A percentile compares a stretch with the other conserved stretches of the same genome.
These are phyloP conservation scores for Paramecium octaurelia DNA, from an alignment of 73 alveolate species.

Conservation along the genomic window DNA sequence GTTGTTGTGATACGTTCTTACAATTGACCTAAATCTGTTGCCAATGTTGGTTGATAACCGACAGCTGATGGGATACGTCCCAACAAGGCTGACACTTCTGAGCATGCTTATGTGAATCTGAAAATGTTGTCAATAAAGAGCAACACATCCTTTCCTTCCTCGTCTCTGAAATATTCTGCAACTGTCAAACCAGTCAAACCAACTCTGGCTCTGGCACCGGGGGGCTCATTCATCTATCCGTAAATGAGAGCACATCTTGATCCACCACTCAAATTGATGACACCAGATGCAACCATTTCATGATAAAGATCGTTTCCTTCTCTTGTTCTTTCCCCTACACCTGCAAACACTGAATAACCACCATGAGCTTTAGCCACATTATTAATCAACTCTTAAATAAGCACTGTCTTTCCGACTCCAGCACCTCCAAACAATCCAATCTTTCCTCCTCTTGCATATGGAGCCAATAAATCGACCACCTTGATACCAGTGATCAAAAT, in stretches of 20 bases:
- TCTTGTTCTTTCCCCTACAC: constrained; percentile 95
- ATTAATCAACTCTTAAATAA: constrained; percentile 95
- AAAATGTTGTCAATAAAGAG: constrained; percentile 96
- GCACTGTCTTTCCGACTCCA: constrained; percentile 99
- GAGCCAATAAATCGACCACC: constrained; percentile 98
- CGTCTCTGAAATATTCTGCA: constrained; percentile 98
- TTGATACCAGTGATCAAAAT: constrained; percentile 89
- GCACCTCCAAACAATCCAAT: constrained; percentile 95
- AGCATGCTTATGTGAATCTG: constrained; percentile 98
- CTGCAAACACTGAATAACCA: constrained; percentile 98
- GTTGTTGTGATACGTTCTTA: constrained; percentile 97
- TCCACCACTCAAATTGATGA: constrained; percentile 67
- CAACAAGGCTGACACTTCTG: constrained; percentile 98
- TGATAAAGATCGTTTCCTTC: constrained; percentile 92
- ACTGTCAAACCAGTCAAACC: constrained; percentile 95
- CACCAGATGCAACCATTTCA: constrained; percentile 90
- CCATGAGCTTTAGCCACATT: constrained; percentile 96
- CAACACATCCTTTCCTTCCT: constrained; percentile 97
- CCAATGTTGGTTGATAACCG: constrained; percentile 98
- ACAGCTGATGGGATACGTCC: constrained; percentile 99
- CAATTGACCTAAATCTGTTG: constrained; percentile 95
- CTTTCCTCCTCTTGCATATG: constrained; percentile 97
- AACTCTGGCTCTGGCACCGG: constrained; percentile 99
- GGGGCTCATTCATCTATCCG: constrained; percentile 99
- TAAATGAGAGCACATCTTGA: constrained; percentile 95